Conservation (phyloP, 768 basidiomycete species). For the Termitomyces sp. region DNA sequence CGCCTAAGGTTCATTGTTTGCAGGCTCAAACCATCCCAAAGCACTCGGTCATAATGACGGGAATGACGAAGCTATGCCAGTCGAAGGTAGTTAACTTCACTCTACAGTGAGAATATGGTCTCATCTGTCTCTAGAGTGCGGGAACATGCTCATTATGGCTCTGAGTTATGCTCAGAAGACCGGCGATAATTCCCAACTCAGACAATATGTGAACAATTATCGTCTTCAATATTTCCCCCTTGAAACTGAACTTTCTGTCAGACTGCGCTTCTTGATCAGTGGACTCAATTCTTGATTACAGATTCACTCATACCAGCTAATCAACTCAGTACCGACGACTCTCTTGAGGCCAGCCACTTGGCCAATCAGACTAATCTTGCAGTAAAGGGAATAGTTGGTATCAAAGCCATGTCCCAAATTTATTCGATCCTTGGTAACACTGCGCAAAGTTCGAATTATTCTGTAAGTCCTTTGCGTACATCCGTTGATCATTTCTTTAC, state of each 20-base stretch:
- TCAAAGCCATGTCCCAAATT: constrained; percentile 62
- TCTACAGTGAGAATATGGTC: background rate
- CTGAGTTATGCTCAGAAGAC: constrained; percentile 56
- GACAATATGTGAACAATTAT: constrained; percentile 32
- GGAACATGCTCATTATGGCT: constrained; percentile 74
- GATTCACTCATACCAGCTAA: constrained; percentile 50
- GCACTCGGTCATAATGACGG: constrained; percentile 45
- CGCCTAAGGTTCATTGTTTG: background rate
- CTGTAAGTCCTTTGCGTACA: constrained; percentile 20
- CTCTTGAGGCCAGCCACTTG: constrained; percentile 45
- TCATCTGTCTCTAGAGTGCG: constrained; percentile 44
- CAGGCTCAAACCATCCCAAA: constrained; percentile 38
- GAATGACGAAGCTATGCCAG: constrained; percentile 51
- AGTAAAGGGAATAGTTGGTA: constrained; percentile 68
- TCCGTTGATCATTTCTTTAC: background rate
- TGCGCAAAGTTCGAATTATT: constrained; percentile 37
- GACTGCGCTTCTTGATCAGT: constrained; percentile 50
- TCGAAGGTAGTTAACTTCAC: constrained; percentile 35
- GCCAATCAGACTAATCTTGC: constrained; percentile 69
- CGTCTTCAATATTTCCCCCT: constrained; percentile 13
- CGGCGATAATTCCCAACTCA: constrained; percentile 46
- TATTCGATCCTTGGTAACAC: constrained; percentile 38
- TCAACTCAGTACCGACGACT: constrained; percentile 57
- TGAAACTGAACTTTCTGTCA: constrained; percentile 5
- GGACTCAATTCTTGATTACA: constrained; percentile 60